Evolutionary conservation across 2,329 filamentous ascomycete species (phyloP).

Genomic region (Coleophoma crateriformis): DNA sequence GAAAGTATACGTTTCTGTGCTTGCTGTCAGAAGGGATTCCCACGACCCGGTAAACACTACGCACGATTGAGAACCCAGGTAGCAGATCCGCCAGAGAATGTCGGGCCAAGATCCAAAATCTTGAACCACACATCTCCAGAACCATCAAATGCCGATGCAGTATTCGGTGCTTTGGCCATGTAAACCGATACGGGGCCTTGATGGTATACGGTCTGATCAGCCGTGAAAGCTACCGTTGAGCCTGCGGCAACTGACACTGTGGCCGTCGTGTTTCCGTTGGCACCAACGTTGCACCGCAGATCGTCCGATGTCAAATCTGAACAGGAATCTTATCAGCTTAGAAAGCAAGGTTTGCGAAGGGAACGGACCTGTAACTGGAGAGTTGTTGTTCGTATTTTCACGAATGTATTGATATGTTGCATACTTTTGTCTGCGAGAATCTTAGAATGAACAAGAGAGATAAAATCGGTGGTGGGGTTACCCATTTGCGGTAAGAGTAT

Average conservation of each 20-base stretch:
- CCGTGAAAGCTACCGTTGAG: slow-evolving; percentile 38
- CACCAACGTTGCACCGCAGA: slow-evolving; percentile 37
- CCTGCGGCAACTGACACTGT: slow-evolving; percentile 28
- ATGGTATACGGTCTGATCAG: slow-evolving; percentile 32
- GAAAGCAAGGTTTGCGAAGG: not conserved
- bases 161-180: slow-evolving; percentile 29
- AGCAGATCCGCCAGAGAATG: slow-evolving; percentile 14
- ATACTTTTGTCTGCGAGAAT: slow-evolving; percentile 3
- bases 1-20: slow-evolving; percentile 21
- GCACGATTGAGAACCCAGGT: slow-evolving; percentile 22
- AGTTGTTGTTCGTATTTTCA: slow-evolving; percentile 37
- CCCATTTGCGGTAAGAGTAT: slow-evolving; percentile 9
- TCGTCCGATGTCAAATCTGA: slow-evolving; percentile 38
- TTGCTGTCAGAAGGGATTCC: not conserved
- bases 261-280: slow-evolving; percentile 8
- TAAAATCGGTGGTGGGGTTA: not conserved
- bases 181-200: slow-evolving; percentile 29
- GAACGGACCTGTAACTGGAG: slow-evolving; percentile 34
- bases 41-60: not conserved
- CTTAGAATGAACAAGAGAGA: too few relatives aligned
- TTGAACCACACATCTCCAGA: slow-evolving; percentile 31
- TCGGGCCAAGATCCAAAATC: slow-evolving; percentile 27
- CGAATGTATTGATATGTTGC: slow-evolving; percentile 44
- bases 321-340: slow-evolving; percentile 26
- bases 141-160: slow-evolving; percentile 28